phyloP scores from a whole-genome alignment of 192 early-diverging fungal species.

The Mortierella antarctica region DNA sequence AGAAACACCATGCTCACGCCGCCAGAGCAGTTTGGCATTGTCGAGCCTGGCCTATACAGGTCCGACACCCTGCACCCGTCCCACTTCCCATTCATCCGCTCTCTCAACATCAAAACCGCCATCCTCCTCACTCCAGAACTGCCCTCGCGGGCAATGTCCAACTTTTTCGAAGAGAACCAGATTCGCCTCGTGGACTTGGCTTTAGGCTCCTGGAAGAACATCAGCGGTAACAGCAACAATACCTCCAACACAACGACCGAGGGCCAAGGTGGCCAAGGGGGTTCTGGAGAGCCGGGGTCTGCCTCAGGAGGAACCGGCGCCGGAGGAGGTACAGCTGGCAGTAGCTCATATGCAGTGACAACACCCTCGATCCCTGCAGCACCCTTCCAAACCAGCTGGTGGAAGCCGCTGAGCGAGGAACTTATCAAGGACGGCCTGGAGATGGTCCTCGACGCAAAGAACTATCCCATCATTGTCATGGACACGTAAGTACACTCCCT shows the following conservation, averaged over 20 bases:
- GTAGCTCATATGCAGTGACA: background rate
- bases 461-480: constrained; percentile 90
- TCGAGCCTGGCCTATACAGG: constrained; percentile 90
- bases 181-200: constrained; percentile 67
- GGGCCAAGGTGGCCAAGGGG: background rate
- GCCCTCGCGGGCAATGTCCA: constrained; percentile 77
- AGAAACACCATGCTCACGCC: constrained; percentile 56
- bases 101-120: constrained; percentile 81
- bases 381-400: constrained; percentile 59
- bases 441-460: constrained; percentile 79
- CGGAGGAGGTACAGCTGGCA: background rate
- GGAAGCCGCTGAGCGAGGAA: constrained; percentile 95
- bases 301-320: background rate
- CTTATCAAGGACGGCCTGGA: constrained; percentile 96
- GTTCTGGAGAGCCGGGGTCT: background rate
- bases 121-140: constrained; percentile 86
- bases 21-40: constrained; percentile 90
- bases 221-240: constrained; percentile 1
- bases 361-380: constrained; percentile 44
- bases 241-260: background rate
- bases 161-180: constrained; percentile 77
- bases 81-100: constrained; percentile 85
- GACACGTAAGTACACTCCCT: constrained; percentile 75
- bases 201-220: constrained; percentile 45
- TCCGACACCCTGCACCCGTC: constrained; percentile 77